These are phyloP conservation scores for Aspergillus chevalieri DNA, from an alignment of 2,329 filamentous ascomycete species.

Conservation along the genomic window DNA sequence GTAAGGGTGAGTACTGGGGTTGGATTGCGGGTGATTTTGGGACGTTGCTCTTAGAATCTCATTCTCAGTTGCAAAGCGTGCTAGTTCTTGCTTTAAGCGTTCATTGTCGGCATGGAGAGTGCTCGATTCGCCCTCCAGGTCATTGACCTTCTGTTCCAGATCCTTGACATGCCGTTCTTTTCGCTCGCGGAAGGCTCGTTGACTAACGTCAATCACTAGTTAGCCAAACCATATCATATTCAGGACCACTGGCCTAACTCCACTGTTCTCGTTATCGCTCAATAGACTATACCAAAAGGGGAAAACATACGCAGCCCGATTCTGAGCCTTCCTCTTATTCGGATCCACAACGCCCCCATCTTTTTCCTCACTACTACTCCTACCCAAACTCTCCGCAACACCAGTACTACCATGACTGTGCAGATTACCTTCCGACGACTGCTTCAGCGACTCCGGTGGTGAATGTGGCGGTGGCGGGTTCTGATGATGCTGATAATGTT, in stretches of 20 bases:
- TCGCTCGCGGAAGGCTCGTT: constrained; percentile 91
- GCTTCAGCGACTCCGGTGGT: constrained; percentile 30
- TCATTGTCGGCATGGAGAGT: constrained; percentile 77
- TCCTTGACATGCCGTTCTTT: constrained; percentile 94
- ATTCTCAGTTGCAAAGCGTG: constrained; percentile 82
- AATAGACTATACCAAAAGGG: background rate
- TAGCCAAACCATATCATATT: background rate
- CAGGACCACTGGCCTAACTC: too few relatives aligned
- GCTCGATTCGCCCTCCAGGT: constrained; percentile 67
- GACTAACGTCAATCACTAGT: constrained; percentile 48
- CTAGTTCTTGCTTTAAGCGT: constrained; percentile 73
- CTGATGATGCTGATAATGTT: background rate
- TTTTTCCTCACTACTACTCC: constrained; percentile 51
- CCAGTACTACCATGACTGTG: constrained; percentile 18
- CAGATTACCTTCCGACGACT: constrained; percentile 20
- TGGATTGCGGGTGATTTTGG: constrained; percentile 26
- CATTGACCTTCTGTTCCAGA: constrained; percentile 76
- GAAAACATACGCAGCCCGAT: constrained; percentile 61
- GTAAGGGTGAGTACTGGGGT: constrained; percentile 37
- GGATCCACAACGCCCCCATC: constrained; percentile 49
- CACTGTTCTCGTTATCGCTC: too few relatives aligned
- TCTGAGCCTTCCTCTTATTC: constrained; percentile 63
- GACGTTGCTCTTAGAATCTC: constrained; percentile 83
- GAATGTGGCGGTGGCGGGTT: constrained; percentile 24
- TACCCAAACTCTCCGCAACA: constrained; percentile 22